phyloP scores from a whole-genome alignment of 768 basidiomycete species.

The Kwoniella mangroviensis region DNA sequence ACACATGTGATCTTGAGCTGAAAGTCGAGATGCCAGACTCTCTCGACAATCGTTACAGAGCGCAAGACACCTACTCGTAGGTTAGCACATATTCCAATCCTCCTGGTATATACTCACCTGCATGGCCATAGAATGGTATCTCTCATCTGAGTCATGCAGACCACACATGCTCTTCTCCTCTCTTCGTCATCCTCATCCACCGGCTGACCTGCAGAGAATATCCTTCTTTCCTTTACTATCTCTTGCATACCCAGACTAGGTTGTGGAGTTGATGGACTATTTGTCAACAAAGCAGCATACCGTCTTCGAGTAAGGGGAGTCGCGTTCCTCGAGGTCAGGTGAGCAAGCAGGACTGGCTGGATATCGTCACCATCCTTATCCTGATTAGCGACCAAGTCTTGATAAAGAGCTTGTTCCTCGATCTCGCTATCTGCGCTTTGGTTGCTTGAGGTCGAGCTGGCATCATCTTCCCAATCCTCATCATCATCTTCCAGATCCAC shows the following conservation, averaged over 20 bases:
- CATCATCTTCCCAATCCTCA: conserved; percentile 41
- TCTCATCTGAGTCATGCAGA: conserved; percentile 49
- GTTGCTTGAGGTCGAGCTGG: conserved; percentile 23
- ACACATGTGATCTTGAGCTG: conserved; percentile 51
- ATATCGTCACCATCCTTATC: conserved; percentile 27
- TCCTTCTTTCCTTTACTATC: conserved; percentile 28
- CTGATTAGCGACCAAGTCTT: conserved; percentile 28
- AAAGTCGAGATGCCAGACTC: conserved; percentile 46
- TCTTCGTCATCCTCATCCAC: conserved; percentile 45
- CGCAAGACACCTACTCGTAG: conserved; percentile 38
- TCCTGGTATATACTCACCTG: conserved; percentile 24
- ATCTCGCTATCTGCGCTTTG: conserved; percentile 18
- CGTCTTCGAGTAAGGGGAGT: conserved; percentile 46
- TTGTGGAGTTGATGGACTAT: conserved; percentile 22
- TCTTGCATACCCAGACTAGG: conserved; percentile 19
- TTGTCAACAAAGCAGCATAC: conserved; percentile 38
- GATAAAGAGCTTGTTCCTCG: conserved; percentile 33
- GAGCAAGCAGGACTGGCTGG: conserved; percentile 52
- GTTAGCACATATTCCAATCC: too few relatives aligned
- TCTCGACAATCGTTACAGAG: conserved; percentile 53
- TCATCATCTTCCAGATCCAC: conserved; percentile 47
- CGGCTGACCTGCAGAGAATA: conserved; percentile 12
- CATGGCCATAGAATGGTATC: conserved; percentile 55
- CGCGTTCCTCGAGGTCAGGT: conserved; percentile 38
- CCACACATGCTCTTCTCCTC: conserved; percentile 43